Percentiles rank a stretch among this genome's conserved stretches.
Conservation (phyloP, 495 filamentous ascomycete species). For the Trichoderma orchidacearum region DNA sequence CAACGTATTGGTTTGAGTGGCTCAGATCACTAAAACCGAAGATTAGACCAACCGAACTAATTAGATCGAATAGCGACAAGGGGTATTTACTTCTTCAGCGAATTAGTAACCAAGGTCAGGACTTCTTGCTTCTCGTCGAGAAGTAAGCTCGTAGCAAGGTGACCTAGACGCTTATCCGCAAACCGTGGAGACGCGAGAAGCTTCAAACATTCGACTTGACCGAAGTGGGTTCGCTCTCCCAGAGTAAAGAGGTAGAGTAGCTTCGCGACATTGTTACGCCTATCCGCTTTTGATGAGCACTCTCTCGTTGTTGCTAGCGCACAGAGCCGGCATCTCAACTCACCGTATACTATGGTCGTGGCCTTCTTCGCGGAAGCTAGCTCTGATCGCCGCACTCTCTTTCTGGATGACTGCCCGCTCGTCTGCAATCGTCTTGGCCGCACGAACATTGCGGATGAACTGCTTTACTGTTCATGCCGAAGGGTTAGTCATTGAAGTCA, state of each 20-base stretch:
- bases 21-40: constrained; percentile 63
- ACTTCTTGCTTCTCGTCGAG: constrained; percentile 98
- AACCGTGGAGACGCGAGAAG: constrained; percentile 92
- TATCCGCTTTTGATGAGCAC: constrained; percentile 25
- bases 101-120: constrained; percentile 92
- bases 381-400: constrained; percentile 92
- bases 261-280: constrained; percentile 98
- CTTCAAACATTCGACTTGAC: constrained; percentile 98
- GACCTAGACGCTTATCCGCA: constrained; percentile 92
- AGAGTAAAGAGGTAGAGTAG: constrained; percentile 95
- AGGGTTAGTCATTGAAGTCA: not conserved
- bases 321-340: constrained; percentile 8
- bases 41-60: constrained; percentile 10
- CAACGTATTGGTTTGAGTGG: constrained; percentile 97
- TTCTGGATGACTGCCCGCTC: constrained; percentile 97
- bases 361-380: constrained; percentile 95
- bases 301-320: constrained; percentile 3
- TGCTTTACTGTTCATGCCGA: constrained; percentile 65
- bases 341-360: constrained; percentile 80
- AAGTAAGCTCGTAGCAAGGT: constrained; percentile 89
- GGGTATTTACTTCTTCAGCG: constrained; percentile 69
- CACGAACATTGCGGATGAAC: constrained; percentile 97
- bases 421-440: constrained; percentile 96
- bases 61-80: not conserved
- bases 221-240: constrained; percentile 97